These are phyloP conservation scores for Somion occarium DNA, from an alignment of 1,284 basidiomycete species.

Conservation along the genomic window DNA sequence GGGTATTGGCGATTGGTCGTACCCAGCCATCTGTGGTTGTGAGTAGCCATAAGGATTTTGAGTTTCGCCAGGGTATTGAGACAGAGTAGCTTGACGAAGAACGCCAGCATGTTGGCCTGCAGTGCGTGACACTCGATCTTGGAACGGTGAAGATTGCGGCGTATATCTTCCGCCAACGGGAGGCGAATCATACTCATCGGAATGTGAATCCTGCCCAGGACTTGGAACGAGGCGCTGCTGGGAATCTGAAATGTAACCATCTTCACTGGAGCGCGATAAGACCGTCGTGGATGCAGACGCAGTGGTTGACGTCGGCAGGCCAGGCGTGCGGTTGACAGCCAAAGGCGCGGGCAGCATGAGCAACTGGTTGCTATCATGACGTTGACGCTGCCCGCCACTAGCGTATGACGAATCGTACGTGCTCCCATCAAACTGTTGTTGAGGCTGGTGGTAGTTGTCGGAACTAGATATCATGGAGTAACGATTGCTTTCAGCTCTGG, in stretches of 20 bases:
- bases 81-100: conserved; percentile 35
- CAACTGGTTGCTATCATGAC: conserved; percentile 63
- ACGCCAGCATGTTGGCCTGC: conserved; percentile 34
- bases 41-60: conserved; percentile 45
- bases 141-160: conserved; percentile 27
- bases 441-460: conserved; percentile 57
- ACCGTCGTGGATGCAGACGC: conserved; percentile 45
- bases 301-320: conserved; percentile 44
- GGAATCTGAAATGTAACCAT: conserved; percentile 52
- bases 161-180: conserved; percentile 15
- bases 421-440: conserved; percentile 51
- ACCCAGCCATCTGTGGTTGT: conserved; percentile 32
- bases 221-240: conserved; percentile 54
- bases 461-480: conserved; percentile 76
- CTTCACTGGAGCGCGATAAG: conserved; percentile 61
- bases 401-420: conserved; percentile 52
- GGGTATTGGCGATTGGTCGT: conserved; percentile 32
- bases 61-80: conserved; percentile 44
- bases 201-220: conserved; percentile 35
- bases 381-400: conserved; percentile 36
- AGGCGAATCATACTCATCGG: conserved; percentile 22
- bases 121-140: conserved; percentile 38
- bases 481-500: conserved; percentile 51
- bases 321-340: conserved; percentile 35
- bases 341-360: conserved; percentile 70